A percentile compares a stretch with the other conserved stretches of the same genome.
These are phyloP conservation scores for Suhomyces anneliseae DNA, from an alignment of 1,139 yeast species.

Conservation along the genomic window DNA sequence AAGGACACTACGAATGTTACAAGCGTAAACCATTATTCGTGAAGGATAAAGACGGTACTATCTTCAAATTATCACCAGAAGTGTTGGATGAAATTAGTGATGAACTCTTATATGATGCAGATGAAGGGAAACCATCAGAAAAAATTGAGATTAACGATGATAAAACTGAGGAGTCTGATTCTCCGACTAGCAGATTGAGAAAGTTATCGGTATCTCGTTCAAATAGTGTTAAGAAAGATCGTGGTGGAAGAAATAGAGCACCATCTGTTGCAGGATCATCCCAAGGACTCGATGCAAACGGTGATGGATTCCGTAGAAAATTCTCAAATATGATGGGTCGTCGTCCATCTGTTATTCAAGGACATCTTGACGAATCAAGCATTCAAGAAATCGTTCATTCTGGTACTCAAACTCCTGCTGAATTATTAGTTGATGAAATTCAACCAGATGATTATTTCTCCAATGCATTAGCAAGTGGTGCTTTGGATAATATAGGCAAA, in stretches of 20 bases:
- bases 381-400: conserved; percentile 43
- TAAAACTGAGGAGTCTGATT: not conserved
- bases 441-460: conserved; percentile 20
- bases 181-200: conserved; percentile 6
- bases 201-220: conserved; percentile 17
- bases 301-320: conserved; percentile 29
- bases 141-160: not conserved
- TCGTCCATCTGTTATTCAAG: conserved; percentile 45
- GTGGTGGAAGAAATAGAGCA: conserved; percentile 4
- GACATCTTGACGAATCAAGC: conserved; percentile 36
- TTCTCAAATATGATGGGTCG: conserved; percentile 45
- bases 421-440: conserved; percentile 38
- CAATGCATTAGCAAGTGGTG: conserved; percentile 12
- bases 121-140: not conserved
- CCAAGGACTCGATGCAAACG: not conserved
- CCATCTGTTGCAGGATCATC: conserved; percentile 7
- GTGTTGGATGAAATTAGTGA: conserved; percentile 31
- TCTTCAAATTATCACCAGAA: conserved; percentile 49
- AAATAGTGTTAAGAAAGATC: conserved; percentile 4
- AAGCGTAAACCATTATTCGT: conserved; percentile 65
- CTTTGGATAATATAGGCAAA: conserved; percentile 7
- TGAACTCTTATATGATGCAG: conserved; percentile 7
- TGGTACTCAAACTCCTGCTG: conserved; percentile 47
- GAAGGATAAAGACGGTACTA: conserved; percentile 49
- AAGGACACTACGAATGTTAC: conserved; percentile 88